These are phyloP conservation scores for Globisporangium middletonii DNA, from an alignment of 352 stramenopile genomes.

Conservation along the genomic window DNA sequence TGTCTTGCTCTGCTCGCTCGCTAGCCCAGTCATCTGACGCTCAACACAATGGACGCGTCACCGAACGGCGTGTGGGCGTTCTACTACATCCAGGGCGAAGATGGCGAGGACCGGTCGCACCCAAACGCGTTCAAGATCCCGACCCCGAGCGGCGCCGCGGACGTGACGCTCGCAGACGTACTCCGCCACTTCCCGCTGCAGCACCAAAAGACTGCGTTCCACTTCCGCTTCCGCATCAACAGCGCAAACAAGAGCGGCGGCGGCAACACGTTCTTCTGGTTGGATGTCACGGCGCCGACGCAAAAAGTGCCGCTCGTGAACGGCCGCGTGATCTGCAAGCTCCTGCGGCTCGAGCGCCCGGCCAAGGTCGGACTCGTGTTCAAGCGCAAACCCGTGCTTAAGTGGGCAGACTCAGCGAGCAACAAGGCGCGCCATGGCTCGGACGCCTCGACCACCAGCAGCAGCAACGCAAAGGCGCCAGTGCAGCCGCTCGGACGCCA, in stretches of 20 bases:
- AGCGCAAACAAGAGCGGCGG: conserved; percentile 19
- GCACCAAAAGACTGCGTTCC: conserved; percentile 36
- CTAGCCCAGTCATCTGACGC: background rate
- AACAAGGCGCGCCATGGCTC: too few species aligned
- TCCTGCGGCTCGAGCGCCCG: conserved; percentile 60
- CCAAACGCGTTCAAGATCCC: conserved; percentile 76
- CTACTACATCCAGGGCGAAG: conserved; percentile 86
- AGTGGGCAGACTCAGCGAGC: conserved; percentile 31
- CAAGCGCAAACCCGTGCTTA: conserved; percentile 64
- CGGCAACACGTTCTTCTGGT: conserved; percentile 70
- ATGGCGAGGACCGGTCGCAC: conserved; percentile 77
- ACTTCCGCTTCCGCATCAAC: conserved; percentile 87
- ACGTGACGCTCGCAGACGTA: conserved; percentile 72
- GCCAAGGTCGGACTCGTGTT: conserved; percentile 61
- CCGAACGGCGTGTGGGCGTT: conserved; percentile 59
- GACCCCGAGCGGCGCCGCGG: conserved; percentile 17
- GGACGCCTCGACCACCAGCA: background rate
- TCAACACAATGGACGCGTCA: conserved; percentile 15
- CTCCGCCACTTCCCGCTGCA: conserved; percentile 57
- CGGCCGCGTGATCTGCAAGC: conserved; percentile 78
- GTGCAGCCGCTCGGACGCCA: conserved; percentile 20
- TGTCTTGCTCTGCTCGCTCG: background rate
- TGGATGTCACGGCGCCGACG: conserved; percentile 47
- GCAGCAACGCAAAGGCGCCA: conserved; percentile 10
- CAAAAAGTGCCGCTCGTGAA: conserved; percentile 72